Evolutionary conservation across 2,329 filamentous ascomycete genomes (phyloP).

Genomic region (Clarireedia hainanense): DNA sequence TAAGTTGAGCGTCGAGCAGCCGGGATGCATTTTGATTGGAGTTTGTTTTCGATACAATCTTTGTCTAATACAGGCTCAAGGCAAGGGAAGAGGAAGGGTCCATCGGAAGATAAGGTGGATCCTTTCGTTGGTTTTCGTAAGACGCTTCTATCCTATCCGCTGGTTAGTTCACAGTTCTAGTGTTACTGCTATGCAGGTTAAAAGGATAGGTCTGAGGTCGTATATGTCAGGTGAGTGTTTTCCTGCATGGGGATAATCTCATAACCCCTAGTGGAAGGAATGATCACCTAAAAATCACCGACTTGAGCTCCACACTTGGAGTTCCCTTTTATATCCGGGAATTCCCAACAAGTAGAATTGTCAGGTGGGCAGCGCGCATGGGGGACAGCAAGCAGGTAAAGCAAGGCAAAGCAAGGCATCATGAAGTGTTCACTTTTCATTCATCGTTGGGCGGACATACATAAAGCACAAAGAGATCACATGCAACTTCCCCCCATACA

Average conservation of each 20-base stretch:
- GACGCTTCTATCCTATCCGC: not conserved
- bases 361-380: not conserved
- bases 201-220: not conserved
- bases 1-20: not conserved
- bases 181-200: not conserved
- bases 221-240: slow-evolving; percentile 6
- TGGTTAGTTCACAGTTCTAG: not conserved
- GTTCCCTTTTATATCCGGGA: not conserved
- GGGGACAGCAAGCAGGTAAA: not conserved
- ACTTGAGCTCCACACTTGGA: not conserved
- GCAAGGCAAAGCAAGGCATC: slow-evolving; percentile 2
- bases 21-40: not conserved
- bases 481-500: not conserved
- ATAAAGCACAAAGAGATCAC: slow-evolving; percentile 4
- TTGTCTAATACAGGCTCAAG: not conserved
- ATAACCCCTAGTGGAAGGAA: not conserved
- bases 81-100: not conserved
- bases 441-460: not conserved
- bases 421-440: slow-evolving; percentile 5
- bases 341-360: not conserved
- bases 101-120: not conserved
- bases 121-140: slow-evolving; percentile 5
- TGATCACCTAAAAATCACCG: not conserved
- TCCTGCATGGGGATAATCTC: not conserved
- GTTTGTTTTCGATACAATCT: not conserved